Conservation (phyloP, 805 yeast species). For the Candida incommunis region DNA sequence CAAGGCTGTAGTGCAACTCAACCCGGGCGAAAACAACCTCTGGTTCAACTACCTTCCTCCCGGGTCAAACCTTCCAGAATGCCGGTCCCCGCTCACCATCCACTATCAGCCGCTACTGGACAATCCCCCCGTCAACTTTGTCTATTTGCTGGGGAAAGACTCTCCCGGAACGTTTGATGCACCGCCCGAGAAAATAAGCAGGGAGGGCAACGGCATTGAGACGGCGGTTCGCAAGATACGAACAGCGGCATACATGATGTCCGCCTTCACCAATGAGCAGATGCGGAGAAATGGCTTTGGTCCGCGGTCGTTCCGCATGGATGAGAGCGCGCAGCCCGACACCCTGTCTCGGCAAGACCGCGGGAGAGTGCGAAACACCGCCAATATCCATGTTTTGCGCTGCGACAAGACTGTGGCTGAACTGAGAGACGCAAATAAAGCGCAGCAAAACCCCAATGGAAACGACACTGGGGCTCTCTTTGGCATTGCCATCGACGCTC, state of each 20-base stretch:
- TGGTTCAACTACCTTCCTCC: constrained; percentile 26
- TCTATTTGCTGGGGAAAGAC: constrained; percentile 63
- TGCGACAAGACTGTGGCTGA: constrained; percentile 55
- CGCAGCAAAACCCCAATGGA: constrained; percentile 76
- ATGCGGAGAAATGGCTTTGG: constrained; percentile 72
- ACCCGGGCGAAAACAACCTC: constrained; percentile 52
- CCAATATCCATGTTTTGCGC: constrained; percentile 67
- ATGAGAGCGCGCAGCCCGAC: constrained; percentile 44
- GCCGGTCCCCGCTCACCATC: constrained; percentile 21
- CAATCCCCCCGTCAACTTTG: constrained; percentile 70
- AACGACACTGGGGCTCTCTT: constrained; percentile 62
- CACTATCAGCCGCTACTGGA: constrained; percentile 41
- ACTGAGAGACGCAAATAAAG: constrained; percentile 61
- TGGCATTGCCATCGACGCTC: constrained; percentile 64
- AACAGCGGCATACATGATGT: constrained; percentile 78
- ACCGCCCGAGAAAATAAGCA: constrained; percentile 27
- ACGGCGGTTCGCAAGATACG: constrained; percentile 61
- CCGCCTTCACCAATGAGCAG: constrained; percentile 82
- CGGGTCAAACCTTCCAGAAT: constrained; percentile 4
- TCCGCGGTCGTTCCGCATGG: constrained; percentile 59
- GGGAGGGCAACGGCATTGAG: constrained; percentile 53
- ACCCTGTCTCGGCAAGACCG: constrained; percentile 37
- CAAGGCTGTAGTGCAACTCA: constrained; percentile 59
- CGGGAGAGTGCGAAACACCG: constrained; percentile 33
- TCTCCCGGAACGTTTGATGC: constrained; percentile 60